phyloP scores from a whole-genome alignment of 371 early-diverging fungal genomes.

The Mortierella sp. region DNA sequence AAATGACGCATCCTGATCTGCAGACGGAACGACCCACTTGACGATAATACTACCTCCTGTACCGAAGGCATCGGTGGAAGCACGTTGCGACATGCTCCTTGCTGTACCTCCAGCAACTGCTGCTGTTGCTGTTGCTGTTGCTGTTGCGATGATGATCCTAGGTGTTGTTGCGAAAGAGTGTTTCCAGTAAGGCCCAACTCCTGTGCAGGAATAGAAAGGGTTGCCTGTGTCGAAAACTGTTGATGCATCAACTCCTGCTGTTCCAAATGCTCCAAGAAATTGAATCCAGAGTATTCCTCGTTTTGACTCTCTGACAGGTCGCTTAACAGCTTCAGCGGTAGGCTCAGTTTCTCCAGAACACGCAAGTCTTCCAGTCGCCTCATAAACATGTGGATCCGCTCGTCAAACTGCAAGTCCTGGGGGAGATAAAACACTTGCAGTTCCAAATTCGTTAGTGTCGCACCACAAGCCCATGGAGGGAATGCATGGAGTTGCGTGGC shows the following conservation, averaged over 20 bases:
- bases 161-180: not conserved
- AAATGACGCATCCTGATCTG: slow-evolving; percentile 30
- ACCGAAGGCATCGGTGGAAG: slow-evolving; percentile 39
- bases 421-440: slow-evolving; percentile 20
- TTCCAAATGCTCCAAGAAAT: slow-evolving; percentile 24
- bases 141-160: not conserved
- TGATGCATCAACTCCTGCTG: not conserved
- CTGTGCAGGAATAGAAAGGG: not conserved
- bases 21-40: not conserved
- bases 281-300: slow-evolving; percentile 22
- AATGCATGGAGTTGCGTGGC: not conserved
- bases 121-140: not conserved
- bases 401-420: slow-evolving; percentile 25
- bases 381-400: slow-evolving; percentile 29
- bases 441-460: slow-evolving; percentile 21
- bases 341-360: slow-evolving; percentile 15
- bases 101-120: not conserved
- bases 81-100: slow-evolving; percentile 14
- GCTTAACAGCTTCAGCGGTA: slow-evolving; percentile 31
- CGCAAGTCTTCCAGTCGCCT: slow-evolving; percentile 23
- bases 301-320: slow-evolving; percentile 35
- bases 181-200: not conserved
- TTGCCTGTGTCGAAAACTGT: not conserved
- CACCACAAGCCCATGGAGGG: slow-evolving; percentile 34
- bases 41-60: slow-evolving; percentile 18